Evolutionary conservation across 352 stramenopile genomes (phyloP), one percentile per base, ranked within the genome.

Genomic region (Pythium diclinum): DNA sequence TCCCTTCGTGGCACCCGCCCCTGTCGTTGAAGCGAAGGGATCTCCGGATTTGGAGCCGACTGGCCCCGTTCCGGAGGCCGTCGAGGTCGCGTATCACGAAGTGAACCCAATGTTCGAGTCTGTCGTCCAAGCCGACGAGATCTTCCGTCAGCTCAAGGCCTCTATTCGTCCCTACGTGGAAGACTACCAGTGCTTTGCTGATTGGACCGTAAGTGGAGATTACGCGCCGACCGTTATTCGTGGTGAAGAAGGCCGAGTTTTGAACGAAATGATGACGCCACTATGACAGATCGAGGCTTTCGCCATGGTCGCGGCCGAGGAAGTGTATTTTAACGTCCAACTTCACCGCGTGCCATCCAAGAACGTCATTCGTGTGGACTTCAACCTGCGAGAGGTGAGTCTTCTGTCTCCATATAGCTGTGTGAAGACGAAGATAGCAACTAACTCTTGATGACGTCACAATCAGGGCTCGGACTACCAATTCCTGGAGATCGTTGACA

Each of bases 31-130:
- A 52, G 21, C 33, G 21, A 59, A 69, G 70, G 63, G 67, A 53
- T 36, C 76, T 69, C 56, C 59, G 66, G 48, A 71, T 75, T 59
- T 73, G n/a, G 67, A 69, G 34, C 78, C 77, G 14, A 82, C 51
- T 66, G 78, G 72, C 63, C 75, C 86, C 40, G 74, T 91, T 1
- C 83, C 83, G 0, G 73, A 85, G 52, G 78, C 75, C 11, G 34
- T 34, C n/a, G 74, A 77, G 4, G 76, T 85, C 13, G 67, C 60
- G 17, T 91, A 85, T 55, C 77, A 70, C 52, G 71, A 82, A 61
- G 81, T 92, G 33, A 92, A 92, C 67, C 83, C 81, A 40, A 84
- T 71, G 70, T 92, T 92, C 52, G 83, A 92, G 73, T 92, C 83
- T 1, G 69, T 71, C n/a, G 72, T 78, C n/a, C 19, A 67, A 32